Conservation (phyloP, 495 filamentous ascomycete genomes). For the Aspergillus indologenus region DNA sequence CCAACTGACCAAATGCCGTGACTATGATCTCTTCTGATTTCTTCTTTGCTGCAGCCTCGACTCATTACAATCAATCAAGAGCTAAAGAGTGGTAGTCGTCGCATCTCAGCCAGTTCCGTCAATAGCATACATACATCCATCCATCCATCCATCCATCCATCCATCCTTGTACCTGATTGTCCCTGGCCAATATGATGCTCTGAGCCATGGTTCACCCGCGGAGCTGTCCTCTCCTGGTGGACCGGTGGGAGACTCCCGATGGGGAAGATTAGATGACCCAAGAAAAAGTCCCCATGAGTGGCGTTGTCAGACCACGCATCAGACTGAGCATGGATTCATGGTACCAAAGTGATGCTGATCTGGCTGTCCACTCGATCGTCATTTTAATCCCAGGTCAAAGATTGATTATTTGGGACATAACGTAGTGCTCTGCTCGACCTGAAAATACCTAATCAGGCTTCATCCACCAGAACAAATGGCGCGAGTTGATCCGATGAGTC, state of each 20-base stretch:
- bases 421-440: too few relatives aligned
- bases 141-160: too few relatives aligned
- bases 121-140: too few relatives aligned
- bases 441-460: too few relatives aligned
- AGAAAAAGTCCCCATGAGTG: neutral
- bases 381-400: neutral
- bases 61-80: neutral
- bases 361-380: neutral
- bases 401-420: neutral
- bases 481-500: neutral
- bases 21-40: neutral
- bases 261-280: neutral
- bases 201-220: constrained; percentile 5
- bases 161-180: constrained; percentile 1
- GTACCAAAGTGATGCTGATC: neutral
- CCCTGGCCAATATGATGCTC: neutral
- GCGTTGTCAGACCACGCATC: neutral
- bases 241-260: neutral
- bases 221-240: neutral
- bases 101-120: too few relatives aligned
- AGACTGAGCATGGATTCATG: neutral
- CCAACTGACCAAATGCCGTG: neutral
- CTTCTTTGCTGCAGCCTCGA: neutral
- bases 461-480: neutral
- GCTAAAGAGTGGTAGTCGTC: neutral